Conservation (phyloP, 768 basidiomycete species). For the Calocera cornea region DNA sequence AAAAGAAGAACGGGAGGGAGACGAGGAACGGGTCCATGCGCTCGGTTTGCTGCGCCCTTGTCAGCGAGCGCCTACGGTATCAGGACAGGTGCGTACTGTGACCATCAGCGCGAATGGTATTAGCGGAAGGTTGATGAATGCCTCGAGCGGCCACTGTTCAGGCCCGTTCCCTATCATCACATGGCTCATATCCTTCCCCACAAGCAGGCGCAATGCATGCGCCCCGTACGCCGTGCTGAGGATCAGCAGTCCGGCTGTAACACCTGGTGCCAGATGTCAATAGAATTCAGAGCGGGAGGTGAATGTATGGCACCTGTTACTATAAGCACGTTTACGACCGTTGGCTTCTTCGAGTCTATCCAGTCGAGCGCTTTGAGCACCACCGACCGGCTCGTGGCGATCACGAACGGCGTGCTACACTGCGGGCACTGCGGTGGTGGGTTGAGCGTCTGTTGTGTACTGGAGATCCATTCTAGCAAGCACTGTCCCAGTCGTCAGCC, state of each 20-base stretch:
- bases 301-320: not conserved
- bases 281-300: not conserved
- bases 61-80: slow-evolving; percentile 21
- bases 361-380: slow-evolving; percentile 38
- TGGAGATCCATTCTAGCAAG: slow-evolving; percentile 65
- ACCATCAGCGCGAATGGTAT: slow-evolving; percentile 55
- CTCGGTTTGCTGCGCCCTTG: slow-evolving; percentile 16
- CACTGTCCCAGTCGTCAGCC: slow-evolving; percentile 29
- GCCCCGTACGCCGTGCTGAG: slow-evolving; percentile 56
- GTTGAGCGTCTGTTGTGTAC: slow-evolving; percentile 43
- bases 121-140: slow-evolving; percentile 59
- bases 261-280: not conserved
- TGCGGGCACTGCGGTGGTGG: slow-evolving; percentile 58
- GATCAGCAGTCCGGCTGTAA: slow-evolving; percentile 16
- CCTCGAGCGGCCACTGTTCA: slow-evolving; percentile 60
- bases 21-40: slow-evolving; percentile 21
- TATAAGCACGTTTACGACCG: not conserved
- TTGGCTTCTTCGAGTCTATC: slow-evolving; percentile 29
- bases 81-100: slow-evolving; percentile 20
- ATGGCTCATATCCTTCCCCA: slow-evolving; percentile 61
- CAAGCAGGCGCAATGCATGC: slow-evolving; percentile 52
- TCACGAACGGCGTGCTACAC: slow-evolving; percentile 50
- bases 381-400: slow-evolving; percentile 49
- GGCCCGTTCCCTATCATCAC: slow-evolving; percentile 54
- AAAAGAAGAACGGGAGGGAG: slow-evolving; percentile 25